Conservation (phyloP, 1,284 basidiomycete genomes). For the Boletus holoroseus region DNA sequence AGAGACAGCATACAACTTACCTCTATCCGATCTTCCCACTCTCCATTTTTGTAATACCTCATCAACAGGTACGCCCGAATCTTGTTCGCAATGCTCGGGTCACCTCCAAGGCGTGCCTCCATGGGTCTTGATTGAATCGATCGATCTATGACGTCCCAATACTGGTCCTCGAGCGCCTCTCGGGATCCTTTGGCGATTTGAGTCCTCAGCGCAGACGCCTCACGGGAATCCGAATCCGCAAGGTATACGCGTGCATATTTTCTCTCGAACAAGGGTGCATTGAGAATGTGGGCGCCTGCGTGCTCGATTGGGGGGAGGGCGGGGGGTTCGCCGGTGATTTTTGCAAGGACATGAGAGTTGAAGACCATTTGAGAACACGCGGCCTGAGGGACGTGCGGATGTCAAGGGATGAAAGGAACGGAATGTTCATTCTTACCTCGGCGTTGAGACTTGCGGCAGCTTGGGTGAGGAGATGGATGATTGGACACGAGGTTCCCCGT, state of each 20-base stretch:
- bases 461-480: conserved; percentile 65
- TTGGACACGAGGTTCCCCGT: conserved; percentile 66
- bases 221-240: conserved; percentile 61
- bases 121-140: conserved; percentile 79
- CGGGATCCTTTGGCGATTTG: conserved; percentile 72
- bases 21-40: conserved; percentile 84
- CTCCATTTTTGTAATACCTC: conserved; percentile 72
- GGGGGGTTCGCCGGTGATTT: conserved; percentile 66
- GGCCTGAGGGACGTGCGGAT: conserved; percentile 33
- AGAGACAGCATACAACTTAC: conserved; percentile 36
- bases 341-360: conserved; percentile 65
- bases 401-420: background rate
- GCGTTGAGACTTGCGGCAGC: conserved; percentile 52
- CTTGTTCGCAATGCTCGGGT: conserved; percentile 86
- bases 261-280: conserved; percentile 66
- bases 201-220: conserved; percentile 54
- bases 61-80: conserved; percentile 82
- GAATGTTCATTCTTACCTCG: conserved; percentile 41
- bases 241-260: conserved; percentile 70
- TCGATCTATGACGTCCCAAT: conserved; percentile 80
- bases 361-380: conserved; percentile 56
- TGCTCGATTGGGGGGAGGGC: conserved; percentile 67
- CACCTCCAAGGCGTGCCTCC: conserved; percentile 87
- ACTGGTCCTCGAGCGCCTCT: conserved; percentile 77
- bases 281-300: conserved; percentile 71